phyloP scores from a whole-genome alignment of 2,329 filamentous ascomycete genomes.

The Epichloe sibirici region DNA sequence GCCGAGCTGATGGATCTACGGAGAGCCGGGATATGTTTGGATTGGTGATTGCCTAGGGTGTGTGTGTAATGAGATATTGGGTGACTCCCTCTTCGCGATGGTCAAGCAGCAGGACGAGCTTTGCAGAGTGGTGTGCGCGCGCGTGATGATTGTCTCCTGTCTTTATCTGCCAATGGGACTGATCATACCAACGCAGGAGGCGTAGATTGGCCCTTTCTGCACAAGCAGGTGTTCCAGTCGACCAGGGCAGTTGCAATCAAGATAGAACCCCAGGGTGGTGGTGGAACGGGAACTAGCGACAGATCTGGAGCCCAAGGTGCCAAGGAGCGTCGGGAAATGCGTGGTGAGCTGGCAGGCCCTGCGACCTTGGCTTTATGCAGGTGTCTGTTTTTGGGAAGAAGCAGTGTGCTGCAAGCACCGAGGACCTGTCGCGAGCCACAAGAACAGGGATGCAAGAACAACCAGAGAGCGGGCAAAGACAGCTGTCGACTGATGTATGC shows the following conservation, averaged over 20 bases:
- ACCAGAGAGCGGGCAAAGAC: not conserved
- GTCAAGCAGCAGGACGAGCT: not conserved
- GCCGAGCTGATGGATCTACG: slow-evolving; percentile 6
- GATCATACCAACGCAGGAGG: not conserved
- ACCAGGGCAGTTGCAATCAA: slow-evolving; percentile 2
- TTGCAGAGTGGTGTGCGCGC: slow-evolving; percentile 1
- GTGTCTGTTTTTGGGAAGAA: slow-evolving; percentile 6
- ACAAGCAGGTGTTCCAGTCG: not conserved
- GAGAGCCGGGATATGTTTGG: slow-evolving; percentile 2
- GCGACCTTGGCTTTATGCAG: slow-evolving; percentile 5
- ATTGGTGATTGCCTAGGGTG: slow-evolving; percentile 2
- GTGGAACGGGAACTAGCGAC: slow-evolving; percentile 5
- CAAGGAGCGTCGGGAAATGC: slow-evolving; percentile 1
- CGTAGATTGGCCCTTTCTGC: not conserved
- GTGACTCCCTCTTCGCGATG: not conserved
- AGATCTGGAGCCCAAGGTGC: slow-evolving; percentile 1
- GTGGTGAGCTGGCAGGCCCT: slow-evolving; percentile 8
- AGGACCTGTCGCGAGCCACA: slow-evolving; percentile 5
- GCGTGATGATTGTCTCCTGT: not conserved
- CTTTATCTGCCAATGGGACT: not conserved
- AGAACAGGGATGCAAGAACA: not conserved
- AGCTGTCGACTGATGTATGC: not conserved
- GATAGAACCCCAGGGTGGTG: slow-evolving; percentile 1
- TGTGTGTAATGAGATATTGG: not conserved
- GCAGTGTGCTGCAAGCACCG: slow-evolving; percentile 1